Conservation (phyloP, 805 yeast genomes). For the Lipomyces starkeyi region DNA sequence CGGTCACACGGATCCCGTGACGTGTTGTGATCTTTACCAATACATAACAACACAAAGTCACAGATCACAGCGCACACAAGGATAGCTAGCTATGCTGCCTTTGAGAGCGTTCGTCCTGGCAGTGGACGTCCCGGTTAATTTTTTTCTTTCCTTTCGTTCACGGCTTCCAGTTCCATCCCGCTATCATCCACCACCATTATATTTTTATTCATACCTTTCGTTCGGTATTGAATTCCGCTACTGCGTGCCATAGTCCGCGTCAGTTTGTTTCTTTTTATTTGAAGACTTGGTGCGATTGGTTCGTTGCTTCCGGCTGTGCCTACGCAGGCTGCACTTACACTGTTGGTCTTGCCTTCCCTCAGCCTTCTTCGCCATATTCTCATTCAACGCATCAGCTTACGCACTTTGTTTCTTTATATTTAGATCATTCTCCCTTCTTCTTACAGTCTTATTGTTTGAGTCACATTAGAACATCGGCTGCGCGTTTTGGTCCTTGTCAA, state of each 20-base stretch:
- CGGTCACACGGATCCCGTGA: background rate
- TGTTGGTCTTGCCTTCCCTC: background rate
- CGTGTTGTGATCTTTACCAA: conserved; percentile 10
- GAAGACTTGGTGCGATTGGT: conserved; percentile 14
- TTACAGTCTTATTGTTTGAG: conserved; percentile 3
- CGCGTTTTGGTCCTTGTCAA: conserved; percentile 21
- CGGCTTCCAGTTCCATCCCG: conserved; percentile 12
- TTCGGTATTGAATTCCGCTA: background rate
- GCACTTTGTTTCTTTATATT: background rate
- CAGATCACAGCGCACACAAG: conserved; percentile 11
- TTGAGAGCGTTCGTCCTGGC: conserved; percentile 8
- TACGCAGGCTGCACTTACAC: background rate
- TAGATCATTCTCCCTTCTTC: conserved; percentile 8
- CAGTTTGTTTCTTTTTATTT: conserved; percentile 1
- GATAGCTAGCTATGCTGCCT: background rate
- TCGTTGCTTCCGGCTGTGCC: background rate
- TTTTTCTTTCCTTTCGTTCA: conserved; percentile 28
- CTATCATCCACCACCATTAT: conserved; percentile 18
- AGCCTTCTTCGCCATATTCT: conserved; percentile 1
- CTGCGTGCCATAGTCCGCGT: conserved; percentile 14
- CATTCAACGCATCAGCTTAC: background rate
- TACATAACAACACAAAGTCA: conserved; percentile 22
- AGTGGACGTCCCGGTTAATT: conserved; percentile 20
- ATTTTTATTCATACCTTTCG: conserved; percentile 4
- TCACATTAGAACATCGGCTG: conserved; percentile 3